Conservation (phyloP, 83 land plant genomes). For the Picea abies region DNA sequence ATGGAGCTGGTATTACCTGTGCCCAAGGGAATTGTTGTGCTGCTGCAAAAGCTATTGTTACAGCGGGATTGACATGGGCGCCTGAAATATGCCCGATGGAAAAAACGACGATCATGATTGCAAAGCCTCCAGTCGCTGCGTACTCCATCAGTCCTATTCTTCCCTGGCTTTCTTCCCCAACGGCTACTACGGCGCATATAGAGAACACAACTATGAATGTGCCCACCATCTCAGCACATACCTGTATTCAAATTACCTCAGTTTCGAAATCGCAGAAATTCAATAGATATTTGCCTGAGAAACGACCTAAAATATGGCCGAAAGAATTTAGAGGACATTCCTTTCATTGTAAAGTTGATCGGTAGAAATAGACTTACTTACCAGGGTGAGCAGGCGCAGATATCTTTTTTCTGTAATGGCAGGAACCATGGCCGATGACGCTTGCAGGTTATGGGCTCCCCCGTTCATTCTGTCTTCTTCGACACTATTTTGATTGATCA, state of each 20-base stretch:
- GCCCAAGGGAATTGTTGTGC: slow-evolving; percentile 36
- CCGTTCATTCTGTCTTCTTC: too few relatives aligned
- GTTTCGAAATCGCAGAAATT: too few relatives aligned
- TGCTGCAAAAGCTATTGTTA: slow-evolving; percentile 36
- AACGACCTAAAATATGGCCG: too few relatives aligned
- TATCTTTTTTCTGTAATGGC: too few relatives aligned
- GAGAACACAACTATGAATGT: slow-evolving; percentile 19
- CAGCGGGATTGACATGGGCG: slow-evolving; percentile 46
- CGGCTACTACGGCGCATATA: slow-evolving; percentile 8
- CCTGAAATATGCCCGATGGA: slow-evolving; percentile 44
- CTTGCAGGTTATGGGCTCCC: too few relatives aligned
- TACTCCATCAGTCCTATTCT: slow-evolving; percentile 18
- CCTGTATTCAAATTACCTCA: not conserved
- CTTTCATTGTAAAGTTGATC: too few relatives aligned
- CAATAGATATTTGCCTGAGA: too few relatives aligned
- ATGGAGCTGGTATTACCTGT: slow-evolving; percentile 13
- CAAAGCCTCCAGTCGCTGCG: slow-evolving; percentile 24
- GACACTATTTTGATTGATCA: too few relatives aligned
- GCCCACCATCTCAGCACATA: slow-evolving; percentile 23
- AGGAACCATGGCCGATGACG: too few relatives aligned
- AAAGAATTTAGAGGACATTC: too few relatives aligned
- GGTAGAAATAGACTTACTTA: too few relatives aligned
- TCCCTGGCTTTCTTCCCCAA: not conserved
- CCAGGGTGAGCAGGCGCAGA: too few relatives aligned
- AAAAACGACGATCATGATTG: slow-evolving; percentile 23